Conservation (phyloP, 148 eudicot species). For the Agrostemma githago region DNA sequence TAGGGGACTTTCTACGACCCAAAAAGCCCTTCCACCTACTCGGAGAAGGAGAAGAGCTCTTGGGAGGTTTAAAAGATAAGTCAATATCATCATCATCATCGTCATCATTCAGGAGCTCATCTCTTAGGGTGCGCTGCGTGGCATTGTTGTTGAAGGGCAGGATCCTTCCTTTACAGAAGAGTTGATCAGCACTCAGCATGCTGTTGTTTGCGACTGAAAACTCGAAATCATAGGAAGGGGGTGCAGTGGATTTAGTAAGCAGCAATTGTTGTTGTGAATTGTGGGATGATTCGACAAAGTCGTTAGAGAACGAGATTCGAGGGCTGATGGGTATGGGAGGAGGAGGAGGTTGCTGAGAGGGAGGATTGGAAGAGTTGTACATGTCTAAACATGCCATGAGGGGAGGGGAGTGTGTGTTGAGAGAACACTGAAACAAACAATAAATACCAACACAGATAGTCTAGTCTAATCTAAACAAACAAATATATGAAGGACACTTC, state of each 20-base stretch:
- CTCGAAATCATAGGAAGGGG: conserved; percentile 68
- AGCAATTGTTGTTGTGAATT: conserved; percentile 20
- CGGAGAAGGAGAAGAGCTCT: conserved; percentile 34
- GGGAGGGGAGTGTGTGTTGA: conserved; percentile 28
- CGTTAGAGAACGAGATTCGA: conserved; percentile 88
- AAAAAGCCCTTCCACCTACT: conserved; percentile 68
- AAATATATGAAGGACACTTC: conserved; percentile 11
- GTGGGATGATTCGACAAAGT: conserved; percentile 59
- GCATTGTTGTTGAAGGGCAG: conserved; percentile 51
- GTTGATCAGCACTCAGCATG: conserved; percentile 77
- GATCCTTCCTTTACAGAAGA: conserved; percentile 62
- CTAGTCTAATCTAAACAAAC: conserved; percentile 25
- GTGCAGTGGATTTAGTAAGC: conserved; percentile 8
- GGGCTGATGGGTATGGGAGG: conserved; percentile 54
- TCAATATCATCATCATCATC: conserved; percentile 33
- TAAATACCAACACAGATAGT: not conserved
- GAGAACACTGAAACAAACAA: not conserved
- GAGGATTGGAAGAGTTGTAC: conserved; percentile 34
- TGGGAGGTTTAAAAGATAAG: conserved; percentile 54
- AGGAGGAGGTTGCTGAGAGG: conserved; percentile 20
- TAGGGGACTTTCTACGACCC: conserved; percentile 69
- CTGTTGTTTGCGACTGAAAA: conserved; percentile 52
- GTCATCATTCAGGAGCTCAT: conserved; percentile 57
- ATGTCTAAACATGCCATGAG: conserved; percentile 78
- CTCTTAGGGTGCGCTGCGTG: conserved; percentile 45